Conservation (phyloP, 495 filamentous ascomycete genomes). For the Eremomyces bilateralis region DNA sequence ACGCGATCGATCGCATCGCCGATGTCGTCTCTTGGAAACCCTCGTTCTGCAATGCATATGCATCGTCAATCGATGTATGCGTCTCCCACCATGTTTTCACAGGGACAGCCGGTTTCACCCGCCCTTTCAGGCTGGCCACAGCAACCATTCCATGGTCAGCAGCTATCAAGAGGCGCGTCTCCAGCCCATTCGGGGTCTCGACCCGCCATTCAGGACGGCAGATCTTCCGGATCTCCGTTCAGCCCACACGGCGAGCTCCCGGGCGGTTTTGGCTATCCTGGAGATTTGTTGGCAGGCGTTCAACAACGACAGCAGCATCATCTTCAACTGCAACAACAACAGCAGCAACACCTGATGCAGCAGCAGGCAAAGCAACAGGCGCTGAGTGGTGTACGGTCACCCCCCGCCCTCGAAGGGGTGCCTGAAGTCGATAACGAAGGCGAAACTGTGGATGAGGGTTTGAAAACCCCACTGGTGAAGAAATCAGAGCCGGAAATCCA, state of each 20-base stretch:
- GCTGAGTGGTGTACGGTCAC: conserved; percentile 19
- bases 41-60: conserved; percentile 17
- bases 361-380: conserved; percentile 17
- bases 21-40: conserved; percentile 16
- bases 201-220: conserved; percentile 8
- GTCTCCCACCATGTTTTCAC: conserved; percentile 14
- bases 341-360: conserved; percentile 25
- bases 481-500: conserved; percentile 36
- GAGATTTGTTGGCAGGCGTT: conserved; percentile 17
- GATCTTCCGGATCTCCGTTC: conserved; percentile 12
- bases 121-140: conserved; percentile 26
- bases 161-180: not conserved
- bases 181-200: not conserved
- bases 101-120: conserved; percentile 12
- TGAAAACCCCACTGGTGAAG: conserved; percentile 15
- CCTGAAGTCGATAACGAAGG: conserved; percentile 33
- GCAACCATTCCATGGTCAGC: conserved; percentile 19
- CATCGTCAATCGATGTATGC: conserved; percentile 19
- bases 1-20: conserved; percentile 19
- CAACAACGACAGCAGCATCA: conserved; percentile 35
- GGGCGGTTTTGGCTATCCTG: conserved; percentile 12
- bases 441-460: conserved; percentile 8
- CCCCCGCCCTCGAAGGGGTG: conserved; percentile 28
- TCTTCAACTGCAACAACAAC: conserved; percentile 31
- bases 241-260: conserved; percentile 9